Evolutionary conservation across 768 basidiomycete species (phyloP).

Genomic region (Termitomyces titanicus): DNA sequence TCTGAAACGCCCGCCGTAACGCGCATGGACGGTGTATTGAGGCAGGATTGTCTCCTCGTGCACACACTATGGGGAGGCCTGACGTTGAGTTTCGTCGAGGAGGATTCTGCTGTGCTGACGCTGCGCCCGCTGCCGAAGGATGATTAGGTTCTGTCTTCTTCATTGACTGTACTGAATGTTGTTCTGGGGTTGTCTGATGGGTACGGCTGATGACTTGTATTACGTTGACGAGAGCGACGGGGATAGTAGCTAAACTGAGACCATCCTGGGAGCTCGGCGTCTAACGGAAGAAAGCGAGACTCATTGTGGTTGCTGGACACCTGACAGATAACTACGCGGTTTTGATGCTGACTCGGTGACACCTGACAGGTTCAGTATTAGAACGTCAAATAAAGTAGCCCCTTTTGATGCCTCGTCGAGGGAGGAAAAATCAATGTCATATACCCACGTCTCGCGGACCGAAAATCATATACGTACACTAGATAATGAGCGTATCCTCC

Average conservation of each 20-base stretch:
- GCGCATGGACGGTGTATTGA: conserved; percentile 38
- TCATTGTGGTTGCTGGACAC: neutral
- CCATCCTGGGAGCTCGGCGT: too few relatives aligned
- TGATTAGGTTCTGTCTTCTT: too few relatives aligned
- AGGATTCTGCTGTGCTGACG: conserved; percentile 42
- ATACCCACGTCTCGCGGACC: neutral
- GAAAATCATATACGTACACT: neutral
- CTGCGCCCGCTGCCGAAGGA: conserved; percentile 23
- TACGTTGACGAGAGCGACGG: too few relatives aligned
- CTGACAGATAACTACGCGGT: neutral
- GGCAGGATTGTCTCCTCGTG: conserved; percentile 46
- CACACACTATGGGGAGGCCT: conserved; percentile 53
- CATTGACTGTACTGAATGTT: neutral
- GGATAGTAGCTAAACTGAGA: too few relatives aligned
- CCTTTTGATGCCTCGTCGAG: neutral
- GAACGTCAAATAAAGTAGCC: neutral
- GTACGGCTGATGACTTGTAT: too few relatives aligned
- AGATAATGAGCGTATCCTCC: neutral
- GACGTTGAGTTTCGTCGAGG: conserved; percentile 32
- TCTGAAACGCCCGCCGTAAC: conserved; percentile 31
- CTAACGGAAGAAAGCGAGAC: too few relatives aligned
- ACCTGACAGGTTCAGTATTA: neutral
- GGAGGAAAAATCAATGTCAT: neutral
- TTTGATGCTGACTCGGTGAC: neutral
- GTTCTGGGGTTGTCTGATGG: too few relatives aligned